Base-by-base conservation (phyloP, 352 stramenopile genomes). In the Pythium coloratum region DNA sequence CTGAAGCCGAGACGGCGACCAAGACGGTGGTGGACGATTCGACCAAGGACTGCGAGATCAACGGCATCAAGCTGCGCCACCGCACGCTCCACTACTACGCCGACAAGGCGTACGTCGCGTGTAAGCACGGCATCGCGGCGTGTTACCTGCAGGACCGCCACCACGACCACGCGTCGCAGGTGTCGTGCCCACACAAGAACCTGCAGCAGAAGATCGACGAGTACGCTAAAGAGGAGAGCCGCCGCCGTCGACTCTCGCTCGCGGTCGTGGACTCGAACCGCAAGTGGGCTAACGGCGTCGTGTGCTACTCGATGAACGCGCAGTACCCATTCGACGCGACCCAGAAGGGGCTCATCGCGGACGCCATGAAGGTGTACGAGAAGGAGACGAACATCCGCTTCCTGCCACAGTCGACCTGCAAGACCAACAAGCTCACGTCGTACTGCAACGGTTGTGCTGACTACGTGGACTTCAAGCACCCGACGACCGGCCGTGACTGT, bases 391-490 rank as follows among this genome's bases (percentile, higher is more conserved):
- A 90, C 64, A 77, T 94, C 3, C 86, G 86, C 4, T 94, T 94
- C 75, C 67, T 94, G 32, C 75, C 78, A 1, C 75, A 76, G 9
- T 64, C 40, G 16, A 79, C 71, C 55, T 94, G 85, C 61, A 66
- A 83, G 62, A 67, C 65, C 57, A 81, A 85, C 49, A 69, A 67
- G 12, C 40, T 86, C 18, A 73, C 69, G 28, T 54, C 46, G 49
- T 88, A 86, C 81, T 94, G 85, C 59, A 74, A 84, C 58, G 76
- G 76, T 59, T 94, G 86, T 65, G 72, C 67, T 18, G 86, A 87
- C 70, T 94, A 79, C 69, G 77, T 90, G 58, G 81, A 94, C 65
- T 89, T 92, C 59, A 91, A 90, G 64, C 81, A 92, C 77, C 84
- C 84, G 42, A 30, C 78, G 1, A 85, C 70, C 12, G 84, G 84